Percentiles rank a stretch among this genome's conserved stretches.
Conservation (phyloP, 495 filamentous ascomycete genomes). For the Xylaria grammica region DNA sequence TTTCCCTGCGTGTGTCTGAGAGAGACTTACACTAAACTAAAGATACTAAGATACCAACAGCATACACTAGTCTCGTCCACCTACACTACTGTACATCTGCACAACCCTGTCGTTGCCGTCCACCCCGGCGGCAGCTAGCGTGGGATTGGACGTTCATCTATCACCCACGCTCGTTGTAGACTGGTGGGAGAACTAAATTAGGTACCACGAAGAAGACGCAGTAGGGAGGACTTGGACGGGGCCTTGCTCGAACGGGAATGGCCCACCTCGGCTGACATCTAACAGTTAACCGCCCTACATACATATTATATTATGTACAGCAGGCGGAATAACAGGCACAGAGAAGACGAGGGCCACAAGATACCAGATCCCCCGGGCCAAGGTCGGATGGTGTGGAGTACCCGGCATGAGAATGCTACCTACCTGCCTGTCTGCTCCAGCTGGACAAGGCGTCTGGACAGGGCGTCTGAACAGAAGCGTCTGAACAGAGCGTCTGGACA, state of each 20-base stretch:
- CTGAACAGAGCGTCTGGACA: too few relatives aligned
- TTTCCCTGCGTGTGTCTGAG: neutral
- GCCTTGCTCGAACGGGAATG: neutral
- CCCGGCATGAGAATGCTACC: slow-evolving; percentile 14
- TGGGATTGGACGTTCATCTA: neutral
- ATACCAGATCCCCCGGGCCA: neutral
- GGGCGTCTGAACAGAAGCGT: too few relatives aligned
- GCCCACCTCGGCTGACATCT: neutral
- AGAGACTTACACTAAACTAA: too few relatives aligned
- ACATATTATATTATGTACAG: neutral
- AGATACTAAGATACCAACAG: too few relatives aligned
- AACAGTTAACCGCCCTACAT: neutral
- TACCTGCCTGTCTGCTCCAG: neutral
- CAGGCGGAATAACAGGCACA: neutral
- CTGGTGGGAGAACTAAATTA: slow-evolving; percentile 13
- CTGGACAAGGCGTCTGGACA: too few relatives aligned
- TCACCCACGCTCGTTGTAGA: neutral
- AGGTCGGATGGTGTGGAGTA: slow-evolving; percentile 14
- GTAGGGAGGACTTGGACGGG: neutral
- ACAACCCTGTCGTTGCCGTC: slow-evolving; percentile 3
- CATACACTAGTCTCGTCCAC: too few relatives aligned
- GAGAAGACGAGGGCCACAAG: slow-evolving; percentile 7
- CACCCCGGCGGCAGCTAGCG: slow-evolving; percentile 19
- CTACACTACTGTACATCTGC: neutral
- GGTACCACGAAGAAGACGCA: neutral